Conservation (phyloP, 164 flowering plant genomes). For the Chimonanthus praecox region DNA sequence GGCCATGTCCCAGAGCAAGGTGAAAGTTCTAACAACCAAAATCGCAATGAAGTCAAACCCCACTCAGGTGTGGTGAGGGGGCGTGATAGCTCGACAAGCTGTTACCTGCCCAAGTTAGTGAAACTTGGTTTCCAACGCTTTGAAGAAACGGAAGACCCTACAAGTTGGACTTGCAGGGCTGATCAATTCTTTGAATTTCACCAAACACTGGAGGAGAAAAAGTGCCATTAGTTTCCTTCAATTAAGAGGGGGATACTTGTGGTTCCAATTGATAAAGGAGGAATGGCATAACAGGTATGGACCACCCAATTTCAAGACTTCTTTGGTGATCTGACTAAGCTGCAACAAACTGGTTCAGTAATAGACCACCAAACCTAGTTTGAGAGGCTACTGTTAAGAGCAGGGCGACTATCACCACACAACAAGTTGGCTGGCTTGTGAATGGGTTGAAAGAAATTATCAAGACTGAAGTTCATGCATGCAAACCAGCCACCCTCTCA, state of each 20-base stretch:
- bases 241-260: not conserved
- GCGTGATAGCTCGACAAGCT: not conserved
- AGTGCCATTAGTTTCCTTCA: slow-evolving; percentile 2
- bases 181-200: too few relatives aligned
- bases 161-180: too few relatives aligned
- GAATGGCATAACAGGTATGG: slow-evolving; percentile 1
- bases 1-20: not conserved
- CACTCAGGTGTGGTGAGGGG: not conserved
- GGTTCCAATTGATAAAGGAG: not conserved
- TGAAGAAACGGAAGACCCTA: not conserved
- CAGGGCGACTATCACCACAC: not conserved
- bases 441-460: slow-evolving; percentile 1
- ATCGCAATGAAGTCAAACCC: not conserved
- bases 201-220: not conserved
- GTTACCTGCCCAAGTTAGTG: slow-evolving; percentile 1
- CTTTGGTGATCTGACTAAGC: too few relatives aligned
- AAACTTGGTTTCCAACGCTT: slow-evolving; percentile 8
- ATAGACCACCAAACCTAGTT: not conserved
- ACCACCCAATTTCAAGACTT: not conserved
- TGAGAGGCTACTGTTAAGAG: not conserved
- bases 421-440: slow-evolving; percentile 2
- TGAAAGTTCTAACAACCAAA: not conserved
- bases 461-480: not conserved
- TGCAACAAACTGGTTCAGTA: not conserved
- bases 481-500: not conserved